Base-by-base conservation (phyloP, 768 basidiomycete genomes). In the Pisolithus marmoratus region DNA sequence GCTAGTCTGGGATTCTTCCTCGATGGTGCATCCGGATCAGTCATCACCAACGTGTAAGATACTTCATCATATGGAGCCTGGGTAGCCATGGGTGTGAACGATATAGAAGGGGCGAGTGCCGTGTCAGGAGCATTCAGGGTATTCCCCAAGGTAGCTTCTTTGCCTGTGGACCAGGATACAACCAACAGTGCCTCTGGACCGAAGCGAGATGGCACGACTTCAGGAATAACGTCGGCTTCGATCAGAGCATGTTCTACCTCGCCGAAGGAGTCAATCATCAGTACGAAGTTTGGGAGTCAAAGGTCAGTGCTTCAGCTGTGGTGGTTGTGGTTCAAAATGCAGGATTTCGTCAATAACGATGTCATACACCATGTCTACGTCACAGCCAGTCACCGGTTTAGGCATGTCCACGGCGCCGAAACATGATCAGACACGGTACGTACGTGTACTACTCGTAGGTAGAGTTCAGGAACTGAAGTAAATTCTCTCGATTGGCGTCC, bases 11-110 rank as follows among this genome's bases (percentile, higher is more conserved):
- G 79, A 36, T 79, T 71, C 7, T 55, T 61, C 43, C 75, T 65
- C 1, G 77, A 79, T 0, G 81, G 81, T 3, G 81, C 81, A 52
- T 82, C 81, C 2, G 81, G 81, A 58, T 83, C 81, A 3, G 75
- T 74, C 77, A 81, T 75, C 31, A 79, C 76, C 34, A 82, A 64
- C 8, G 81, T 81, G 54, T 80, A 82, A 4, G 70, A 70, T 8
- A 67, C 54, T 31, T 73, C 70, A 1, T 59, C 58, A 45, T 54
- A 57, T 22, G 61, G 63, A 2, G 63, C 66, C 15, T 66, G 69
- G 14, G 63, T 63, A 43, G 63, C 65, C 66, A 75, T 68, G 3
- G 79, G 75, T 2, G 71, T 68, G 27, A 83, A 69, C 36, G 64
- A 67, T 37, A 83, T 68, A 4, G 70, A 60, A 3, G 83, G 83